Evolutionary conservation across 345 rosid species (phyloP).

Genomic region (Trapa bicornis): DNA sequence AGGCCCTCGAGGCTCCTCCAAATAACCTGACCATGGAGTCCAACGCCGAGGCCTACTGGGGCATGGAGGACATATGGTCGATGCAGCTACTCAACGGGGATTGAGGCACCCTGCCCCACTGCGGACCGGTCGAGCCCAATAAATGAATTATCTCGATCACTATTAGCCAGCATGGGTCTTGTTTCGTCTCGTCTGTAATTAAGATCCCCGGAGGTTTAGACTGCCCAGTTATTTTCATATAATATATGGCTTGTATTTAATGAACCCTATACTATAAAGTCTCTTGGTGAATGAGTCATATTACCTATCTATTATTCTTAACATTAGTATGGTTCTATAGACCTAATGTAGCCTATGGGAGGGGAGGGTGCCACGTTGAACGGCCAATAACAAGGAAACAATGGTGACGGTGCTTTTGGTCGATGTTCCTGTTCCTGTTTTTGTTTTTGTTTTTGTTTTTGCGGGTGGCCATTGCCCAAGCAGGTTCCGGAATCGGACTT

Average conservation of each 20-base stretch:
- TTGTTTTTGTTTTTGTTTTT: too few relatives aligned
- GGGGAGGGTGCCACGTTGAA: too few relatives aligned
- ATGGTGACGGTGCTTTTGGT: not conserved
- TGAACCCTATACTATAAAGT: too few relatives aligned
- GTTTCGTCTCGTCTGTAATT: not conserved
- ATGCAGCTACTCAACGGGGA: constrained; percentile 46
- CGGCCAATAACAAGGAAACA: not conserved
- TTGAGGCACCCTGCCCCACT: constrained; percentile 1
- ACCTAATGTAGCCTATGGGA: too few relatives aligned
- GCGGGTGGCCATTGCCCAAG: constrained; percentile 2
- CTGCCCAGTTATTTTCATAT: not conserved
- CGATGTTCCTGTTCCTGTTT: not conserved
- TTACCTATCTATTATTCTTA: too few relatives aligned
- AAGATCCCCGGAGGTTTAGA: not conserved
- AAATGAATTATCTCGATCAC: not conserved
- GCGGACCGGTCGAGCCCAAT: not conserved
- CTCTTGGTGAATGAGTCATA: too few relatives aligned
- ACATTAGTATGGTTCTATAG: too few relatives aligned
- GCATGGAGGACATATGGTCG: constrained; percentile 78
- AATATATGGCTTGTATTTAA: not conserved
- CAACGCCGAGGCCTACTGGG: constrained; percentile 50
- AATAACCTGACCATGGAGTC: constrained; percentile 19
- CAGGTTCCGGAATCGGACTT: constrained; percentile 1
- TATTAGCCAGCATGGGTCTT: constrained; percentile 1
- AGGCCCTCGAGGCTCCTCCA: constrained; percentile 7